Percentiles rank a stretch among this genome's conserved stretches.
These are phyloP conservation scores for Fraxinus americana DNA, from an alignment of 257 asterid genomes.

Conservation along the genomic window DNA sequence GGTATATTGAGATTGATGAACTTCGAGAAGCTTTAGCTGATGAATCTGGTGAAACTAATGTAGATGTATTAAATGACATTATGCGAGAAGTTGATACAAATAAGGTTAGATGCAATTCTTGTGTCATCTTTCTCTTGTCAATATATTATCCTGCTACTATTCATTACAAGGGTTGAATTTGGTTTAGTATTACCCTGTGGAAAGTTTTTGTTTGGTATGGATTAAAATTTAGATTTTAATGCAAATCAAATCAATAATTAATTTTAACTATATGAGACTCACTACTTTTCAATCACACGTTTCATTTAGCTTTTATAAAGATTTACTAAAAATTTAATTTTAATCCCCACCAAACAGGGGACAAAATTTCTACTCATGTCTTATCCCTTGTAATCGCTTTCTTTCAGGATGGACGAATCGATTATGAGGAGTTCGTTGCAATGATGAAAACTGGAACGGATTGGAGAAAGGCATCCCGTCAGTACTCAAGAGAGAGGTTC, in stretches of 20 bases:
- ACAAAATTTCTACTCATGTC: neutral
- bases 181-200: neutral
- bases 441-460: conserved; percentile 95
- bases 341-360: no score
- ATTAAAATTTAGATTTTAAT: no score
- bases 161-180: neutral
- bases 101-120: conserved; percentile 55
- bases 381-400: conserved; percentile 14
- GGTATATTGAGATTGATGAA: conserved; percentile 80
- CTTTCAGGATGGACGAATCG: conserved; percentile 72
- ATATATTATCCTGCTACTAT: neutral
- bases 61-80: conserved; percentile 58
- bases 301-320: no score
- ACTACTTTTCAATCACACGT: no score
- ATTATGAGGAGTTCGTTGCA: conserved; percentile 84
- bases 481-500: conserved; percentile 88
- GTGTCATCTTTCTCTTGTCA: neutral
- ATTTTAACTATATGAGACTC: no score
- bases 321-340: no score
- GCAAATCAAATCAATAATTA: no score
- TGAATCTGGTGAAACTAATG: conserved; percentile 74
- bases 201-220: neutral
- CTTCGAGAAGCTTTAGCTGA: conserved; percentile 73
- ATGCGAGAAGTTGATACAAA: conserved; percentile 91
- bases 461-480: conserved; percentile 95